Evolutionary conservation across 2,329 filamentous ascomycete genomes (phyloP), one percentile per base, ranked within the genome.

Genomic region (Dothiorella sarmentorum): DNA sequence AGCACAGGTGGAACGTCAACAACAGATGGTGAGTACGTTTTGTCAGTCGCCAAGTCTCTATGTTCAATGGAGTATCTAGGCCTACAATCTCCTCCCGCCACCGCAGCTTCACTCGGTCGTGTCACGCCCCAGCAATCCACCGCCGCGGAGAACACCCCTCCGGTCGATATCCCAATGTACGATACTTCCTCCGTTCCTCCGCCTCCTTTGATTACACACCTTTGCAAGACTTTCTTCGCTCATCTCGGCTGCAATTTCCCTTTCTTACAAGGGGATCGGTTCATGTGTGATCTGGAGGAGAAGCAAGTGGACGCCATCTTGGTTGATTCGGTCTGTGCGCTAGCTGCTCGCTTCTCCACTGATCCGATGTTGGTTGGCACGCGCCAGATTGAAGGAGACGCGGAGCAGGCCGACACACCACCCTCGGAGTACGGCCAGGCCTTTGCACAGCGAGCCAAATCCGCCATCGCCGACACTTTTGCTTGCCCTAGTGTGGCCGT

Each of bases 241-340:
- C 88, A 93, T 66, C 79, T 96, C 3, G 91, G 90, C 7, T 94
- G 89, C 73, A 95, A 88, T 67, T 96, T 91, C 67, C 90, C 90
- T 0, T 96, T 96, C 65, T 71, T 96, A 22, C 87, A 87, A 57
- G 82, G 86, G 58, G 80, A 86, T 13, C 85, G 87, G 53, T 92
- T 94, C 61, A 76, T 90, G 45, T 82, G 81, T n/a, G 83, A 91
- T 69, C 80, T 96, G 11, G 85, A 86, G 67, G 90, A 93, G 63
- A 95, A 94, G 69, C 83, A 85, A 55, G 83, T 92, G 6, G 91
- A 95, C 66, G 84, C 90, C 0, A 94, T 96, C 62, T 77, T 96
- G 1, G 90, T 96, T 2, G 90, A 96, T 71, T 87, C 90, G 4
- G 87, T 96, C 13, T 96, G 91, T 68, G 87, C 90, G 3, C 74